Conservation (phyloP, 2,329 filamentous ascomycete species). For the Bretziella fagacearum region DNA sequence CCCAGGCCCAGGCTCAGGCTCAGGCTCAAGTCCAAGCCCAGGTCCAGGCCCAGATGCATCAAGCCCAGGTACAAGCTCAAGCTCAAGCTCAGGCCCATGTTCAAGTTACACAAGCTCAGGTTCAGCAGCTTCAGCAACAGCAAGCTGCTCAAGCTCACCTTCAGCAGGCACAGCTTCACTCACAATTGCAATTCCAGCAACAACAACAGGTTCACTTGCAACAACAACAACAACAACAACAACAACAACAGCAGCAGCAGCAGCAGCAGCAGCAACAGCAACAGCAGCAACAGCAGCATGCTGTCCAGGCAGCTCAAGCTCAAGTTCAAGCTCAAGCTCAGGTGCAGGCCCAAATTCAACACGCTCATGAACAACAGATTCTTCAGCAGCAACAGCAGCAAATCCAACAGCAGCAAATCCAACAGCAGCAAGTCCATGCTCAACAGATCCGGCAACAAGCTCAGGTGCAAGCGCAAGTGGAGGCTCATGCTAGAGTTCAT, state of each 20-base stretch:
- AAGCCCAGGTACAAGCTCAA: slow-evolving; percentile 7
- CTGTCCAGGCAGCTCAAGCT: slow-evolving; percentile 9
- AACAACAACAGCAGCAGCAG: slow-evolving; percentile 1
- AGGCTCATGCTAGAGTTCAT: slow-evolving; percentile 5
- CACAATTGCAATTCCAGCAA: background rate
- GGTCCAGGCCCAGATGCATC: background rate
- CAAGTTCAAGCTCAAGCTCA: slow-evolving; percentile 5
- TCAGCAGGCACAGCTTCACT: slow-evolving; percentile 1
- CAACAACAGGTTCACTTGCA: background rate
- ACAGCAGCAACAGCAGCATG: background rate
- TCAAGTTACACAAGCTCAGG: background rate
- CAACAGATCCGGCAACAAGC: slow-evolving; percentile 3
- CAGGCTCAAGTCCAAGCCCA: slow-evolving; percentile 5
- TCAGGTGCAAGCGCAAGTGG: slow-evolving; percentile 1
- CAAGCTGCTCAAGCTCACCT: slow-evolving; percentile 1
- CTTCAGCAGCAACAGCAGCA: slow-evolving; percentile 4
- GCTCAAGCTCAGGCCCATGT: slow-evolving; percentile 3
- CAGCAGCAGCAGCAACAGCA: background rate
- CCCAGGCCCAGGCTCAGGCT: slow-evolving; percentile 4
- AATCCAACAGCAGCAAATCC: slow-evolving; percentile 6
- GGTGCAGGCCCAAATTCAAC: slow-evolving; percentile 2
- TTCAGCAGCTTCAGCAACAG: background rate
- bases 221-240: background rate
- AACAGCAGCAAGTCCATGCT: slow-evolving; percentile 7
- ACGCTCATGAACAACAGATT: slow-evolving; percentile 4